Evolutionary conservation across 2,329 filamentous ascomycete genomes (phyloP).

Genomic region (Hymenoscyphus fructigenus): DNA sequence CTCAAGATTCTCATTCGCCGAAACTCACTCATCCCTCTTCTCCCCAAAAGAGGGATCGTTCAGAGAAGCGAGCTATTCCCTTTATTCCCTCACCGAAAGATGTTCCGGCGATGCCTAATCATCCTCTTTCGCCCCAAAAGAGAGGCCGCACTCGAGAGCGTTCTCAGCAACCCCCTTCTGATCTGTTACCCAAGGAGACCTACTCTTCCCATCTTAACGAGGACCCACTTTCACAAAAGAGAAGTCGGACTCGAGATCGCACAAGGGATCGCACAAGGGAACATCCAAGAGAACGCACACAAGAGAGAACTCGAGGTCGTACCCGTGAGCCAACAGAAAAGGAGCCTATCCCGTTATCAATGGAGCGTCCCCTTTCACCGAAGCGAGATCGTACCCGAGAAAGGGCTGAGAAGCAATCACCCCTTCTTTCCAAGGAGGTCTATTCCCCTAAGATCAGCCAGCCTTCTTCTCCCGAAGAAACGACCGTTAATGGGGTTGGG

Average conservation of each 20-base stretch:
- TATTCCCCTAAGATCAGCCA: slow-evolving; percentile 2
- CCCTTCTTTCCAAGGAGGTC: background rate
- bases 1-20: background rate
- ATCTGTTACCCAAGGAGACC: background rate
- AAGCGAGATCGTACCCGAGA: slow-evolving; percentile 1
- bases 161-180: background rate
- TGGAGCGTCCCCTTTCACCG: background rate
- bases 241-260: slow-evolving; percentile 5
- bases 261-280: slow-evolving; percentile 4
- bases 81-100: background rate
- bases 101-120: background rate
- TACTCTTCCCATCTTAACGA: slow-evolving; percentile 1
- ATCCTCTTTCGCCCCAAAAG: slow-evolving; percentile 4
- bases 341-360: background rate
- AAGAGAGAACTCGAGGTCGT: background rate
- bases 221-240: slow-evolving; percentile 2
- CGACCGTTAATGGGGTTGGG: background rate
- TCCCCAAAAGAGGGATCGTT: background rate
- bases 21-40: background rate
- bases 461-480: background rate
- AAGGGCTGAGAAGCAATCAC: background rate
- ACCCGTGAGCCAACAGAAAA: background rate
- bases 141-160: slow-evolving; percentile 9
- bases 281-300: background rate
- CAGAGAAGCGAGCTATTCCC: background rate